A percentile compares a stretch with the other conserved stretches of the same genome.
Evolutionary conservation across 768 basidiomycete species (phyloP).

Genomic region (Butyriboletus loyo): DNA sequence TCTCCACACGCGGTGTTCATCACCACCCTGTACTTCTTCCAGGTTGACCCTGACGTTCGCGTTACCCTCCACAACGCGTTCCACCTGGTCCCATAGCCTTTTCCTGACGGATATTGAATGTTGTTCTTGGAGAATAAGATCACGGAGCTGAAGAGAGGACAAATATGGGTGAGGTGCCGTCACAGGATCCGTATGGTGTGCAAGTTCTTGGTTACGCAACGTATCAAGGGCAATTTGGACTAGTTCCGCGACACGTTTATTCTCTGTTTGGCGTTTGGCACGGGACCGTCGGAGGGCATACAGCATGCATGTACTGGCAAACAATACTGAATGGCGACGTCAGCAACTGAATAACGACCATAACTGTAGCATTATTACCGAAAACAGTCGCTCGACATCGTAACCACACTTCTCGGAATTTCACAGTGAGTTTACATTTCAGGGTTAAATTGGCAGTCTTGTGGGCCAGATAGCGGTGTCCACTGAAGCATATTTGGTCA

Average conservation of each 20-base stretch:
- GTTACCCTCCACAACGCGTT: slow-evolving; percentile 84
- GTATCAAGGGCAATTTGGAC: slow-evolving; percentile 79
- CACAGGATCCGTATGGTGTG: slow-evolving; percentile 79
- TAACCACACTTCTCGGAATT: slow-evolving; percentile 61
- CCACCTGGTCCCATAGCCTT: slow-evolving; percentile 79
- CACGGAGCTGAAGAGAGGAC: slow-evolving; percentile 84
- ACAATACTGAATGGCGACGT: slow-evolving; percentile 28
- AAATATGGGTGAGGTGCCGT: slow-evolving; percentile 71
- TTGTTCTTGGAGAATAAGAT: slow-evolving; percentile 78
- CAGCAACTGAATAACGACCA: slow-evolving; percentile 12
- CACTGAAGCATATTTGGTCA: slow-evolving; percentile 41
- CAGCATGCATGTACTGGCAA: slow-evolving; percentile 12
- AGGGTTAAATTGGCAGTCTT: slow-evolving; percentile 64
- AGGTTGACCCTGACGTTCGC: slow-evolving; percentile 84
- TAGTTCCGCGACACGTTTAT: slow-evolving; percentile 63
- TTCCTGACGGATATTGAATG: slow-evolving; percentile 65
- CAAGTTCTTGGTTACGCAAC: slow-evolving; percentile 78
- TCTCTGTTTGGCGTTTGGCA: slow-evolving; percentile 54
- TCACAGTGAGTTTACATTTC: slow-evolving; percentile 64
- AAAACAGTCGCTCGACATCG: slow-evolving; percentile 64
- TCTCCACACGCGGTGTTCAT: slow-evolving; percentile 87
- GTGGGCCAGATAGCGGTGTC: slow-evolving; percentile 72
- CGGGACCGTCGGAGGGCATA: slow-evolving; percentile 32
- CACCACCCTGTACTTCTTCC: slow-evolving; percentile 80
- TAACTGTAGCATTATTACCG: slow-evolving; percentile 40